Evolutionary conservation across 2,329 filamentous ascomycete genomes (phyloP).

Genomic region (Escovopsis weberi): DNA sequence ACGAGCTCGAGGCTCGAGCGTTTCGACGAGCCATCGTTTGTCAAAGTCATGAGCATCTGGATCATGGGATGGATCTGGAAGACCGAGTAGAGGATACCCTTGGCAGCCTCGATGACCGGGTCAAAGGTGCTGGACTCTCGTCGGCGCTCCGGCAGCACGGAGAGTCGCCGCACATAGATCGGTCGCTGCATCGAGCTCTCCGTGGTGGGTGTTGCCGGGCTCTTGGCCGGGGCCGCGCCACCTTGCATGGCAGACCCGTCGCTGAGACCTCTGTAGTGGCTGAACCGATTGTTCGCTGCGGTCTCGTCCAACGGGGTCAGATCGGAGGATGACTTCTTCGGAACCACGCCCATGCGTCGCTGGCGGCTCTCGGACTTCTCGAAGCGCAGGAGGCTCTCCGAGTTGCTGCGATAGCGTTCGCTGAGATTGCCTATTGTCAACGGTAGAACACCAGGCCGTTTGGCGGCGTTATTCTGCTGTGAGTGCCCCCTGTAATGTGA

Average conservation of each 20-base stretch:
- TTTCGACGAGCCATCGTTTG: constrained; percentile 44
- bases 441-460: constrained; percentile 60
- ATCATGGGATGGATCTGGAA: constrained; percentile 56
- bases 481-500: constrained; percentile 70
- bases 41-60: constrained; percentile 47
- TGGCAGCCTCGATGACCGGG: constrained; percentile 48
- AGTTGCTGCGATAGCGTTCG: constrained; percentile 48
- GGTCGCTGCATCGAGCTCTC: constrained; percentile 43
- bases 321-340: constrained; percentile 38
- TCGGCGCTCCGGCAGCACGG: constrained; percentile 47
- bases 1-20: constrained; percentile 51
- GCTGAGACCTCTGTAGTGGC: constrained; percentile 51
- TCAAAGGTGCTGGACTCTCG: constrained; percentile 47
- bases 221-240: constrained; percentile 27
- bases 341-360: constrained; percentile 49
- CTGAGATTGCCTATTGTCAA: constrained; percentile 54
- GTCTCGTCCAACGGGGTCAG: constrained; percentile 48
- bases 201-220: constrained; percentile 42
- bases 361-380: constrained; percentile 41
- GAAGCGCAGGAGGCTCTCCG: constrained; percentile 41
- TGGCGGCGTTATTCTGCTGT: constrained; percentile 48
- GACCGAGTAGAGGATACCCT: constrained; percentile 51
- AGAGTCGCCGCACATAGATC: constrained; percentile 48
- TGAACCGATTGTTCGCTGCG: constrained; percentile 48
- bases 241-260: constrained; percentile 56